phyloP scores from a whole-genome alignment of 768 basidiomycete species.

The Lactarius indigo region DNA sequence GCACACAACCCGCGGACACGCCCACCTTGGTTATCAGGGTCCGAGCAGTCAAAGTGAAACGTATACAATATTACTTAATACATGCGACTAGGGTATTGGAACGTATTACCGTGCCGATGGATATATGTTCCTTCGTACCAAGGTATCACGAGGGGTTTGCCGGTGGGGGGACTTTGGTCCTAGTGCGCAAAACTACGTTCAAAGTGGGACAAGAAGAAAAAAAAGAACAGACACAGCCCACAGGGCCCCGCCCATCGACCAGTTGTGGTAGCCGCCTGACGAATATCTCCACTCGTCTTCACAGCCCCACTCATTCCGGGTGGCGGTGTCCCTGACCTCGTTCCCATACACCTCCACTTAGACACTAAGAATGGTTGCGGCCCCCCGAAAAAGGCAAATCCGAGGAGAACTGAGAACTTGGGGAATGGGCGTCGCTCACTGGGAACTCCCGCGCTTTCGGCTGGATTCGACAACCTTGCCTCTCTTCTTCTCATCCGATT shows the following conservation, averaged over 20 bases:
- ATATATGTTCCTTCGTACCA: background rate
- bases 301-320: conserved; percentile 19
- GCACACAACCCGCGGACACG: conserved; percentile 15
- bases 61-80: conserved; percentile 2
- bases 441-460: conserved; percentile 13
- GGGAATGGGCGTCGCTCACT: conserved; percentile 13
- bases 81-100: background rate
- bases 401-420: conserved; percentile 10
- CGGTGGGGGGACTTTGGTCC: conserved; percentile 12
- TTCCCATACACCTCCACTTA: conserved; percentile 13
- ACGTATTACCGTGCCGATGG: background rate
- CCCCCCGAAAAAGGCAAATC: conserved; percentile 7
- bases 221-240: background rate
- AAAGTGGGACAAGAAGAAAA: conserved; percentile 6
- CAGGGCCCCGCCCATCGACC: conserved; percentile 1
- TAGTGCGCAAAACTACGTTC: conserved; percentile 25
- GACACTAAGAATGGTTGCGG: background rate
- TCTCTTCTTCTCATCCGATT: conserved; percentile 16
- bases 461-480: conserved; percentile 9
- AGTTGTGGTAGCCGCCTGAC: conserved; percentile 4
- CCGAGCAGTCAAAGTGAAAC: conserved; percentile 7
- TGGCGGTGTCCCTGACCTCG: conserved; percentile 19
- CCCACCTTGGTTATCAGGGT: background rate
- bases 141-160: conserved; percentile 19
- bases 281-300: conserved; percentile 16